Percentiles rank a stretch among this genome's conserved stretches.
These are phyloP conservation scores for Trypanosoma vivax DNA, from an alignment of 208 protist species.

Conservation along the genomic window DNA sequence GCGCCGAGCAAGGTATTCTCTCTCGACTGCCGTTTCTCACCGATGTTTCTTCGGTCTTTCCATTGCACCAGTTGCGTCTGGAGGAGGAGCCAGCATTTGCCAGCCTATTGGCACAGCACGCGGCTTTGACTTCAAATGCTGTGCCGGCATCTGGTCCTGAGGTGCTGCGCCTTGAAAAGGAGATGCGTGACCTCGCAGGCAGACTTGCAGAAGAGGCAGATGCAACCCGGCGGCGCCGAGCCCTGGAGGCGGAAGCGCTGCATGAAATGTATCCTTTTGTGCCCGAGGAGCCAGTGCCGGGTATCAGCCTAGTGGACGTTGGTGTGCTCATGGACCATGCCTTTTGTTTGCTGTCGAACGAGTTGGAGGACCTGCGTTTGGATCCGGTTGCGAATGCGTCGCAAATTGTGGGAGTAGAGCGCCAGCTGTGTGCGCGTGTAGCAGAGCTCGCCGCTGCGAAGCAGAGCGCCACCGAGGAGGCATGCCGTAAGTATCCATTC, in stretches of 20 bases:
- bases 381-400: constrained; percentile 4
- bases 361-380: constrained; percentile 22
- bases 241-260: constrained; percentile 24
- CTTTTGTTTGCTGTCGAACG: constrained; percentile 39
- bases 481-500: constrained; percentile 28
- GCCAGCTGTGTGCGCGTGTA: constrained; percentile 8
- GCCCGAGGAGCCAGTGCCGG: constrained; percentile 33
- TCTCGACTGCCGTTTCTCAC: constrained; percentile 31
- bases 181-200: constrained; percentile 25
- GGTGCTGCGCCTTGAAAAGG: constrained; percentile 32
- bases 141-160: constrained; percentile 16
- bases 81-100: constrained; percentile 19
- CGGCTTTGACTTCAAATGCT: constrained; percentile 27
- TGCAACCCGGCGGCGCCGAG: constrained; percentile 16
- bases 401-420: constrained; percentile 19
- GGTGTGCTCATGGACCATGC: constrained; percentile 30
- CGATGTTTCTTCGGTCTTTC: constrained; percentile 22
- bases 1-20: constrained; percentile 29
- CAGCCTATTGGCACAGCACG: constrained; percentile 24
- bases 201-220: constrained; percentile 35
- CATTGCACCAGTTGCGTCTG: constrained; percentile 31
- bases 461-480: constrained; percentile 26
- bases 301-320: constrained; percentile 28
- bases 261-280: constrained; percentile 34
- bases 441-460: constrained; percentile 21